Evolutionary conservation across 169 alveolate species (phyloP), one percentile per base, ranked within the genome.

Genomic region (Plasmodium sp.): DNA sequence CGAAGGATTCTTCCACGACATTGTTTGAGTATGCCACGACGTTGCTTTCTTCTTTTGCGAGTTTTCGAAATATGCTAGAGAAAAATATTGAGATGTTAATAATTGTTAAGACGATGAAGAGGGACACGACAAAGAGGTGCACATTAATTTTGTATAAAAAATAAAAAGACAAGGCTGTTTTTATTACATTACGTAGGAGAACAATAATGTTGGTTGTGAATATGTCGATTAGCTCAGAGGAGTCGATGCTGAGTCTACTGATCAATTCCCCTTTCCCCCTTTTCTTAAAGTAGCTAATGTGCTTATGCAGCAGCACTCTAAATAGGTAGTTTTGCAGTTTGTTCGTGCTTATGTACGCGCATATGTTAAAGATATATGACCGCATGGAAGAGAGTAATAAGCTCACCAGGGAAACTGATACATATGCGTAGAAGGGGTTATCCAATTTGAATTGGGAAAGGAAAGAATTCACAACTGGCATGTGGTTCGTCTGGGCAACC

Each of bases 1-100:
- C 36, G 5, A 88, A 62, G 6, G 90, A 54, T 51, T 88, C 84
- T 79, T 88, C 91, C 41, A 88, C 54, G 36, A 88, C 72, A 56
- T 80, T 88, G 16, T 88, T 88, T 56, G 94, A 88, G 18, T 88
- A 51, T 3, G 88, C 94, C 80, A 88, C 45, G 6, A 56, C 72
- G 43, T 80, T 58, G 80, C 94, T 79, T 58, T 88, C 94, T 79
- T 88, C 94, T 79, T 88, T 88, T 56, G 94, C 94, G 12, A 88
- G 22, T 43, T 27, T 67, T 16, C 94, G 94, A 67, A 80, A 88
- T 10, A 45, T 88, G 51, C 41, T 88, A 14, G 94, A 79, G 81
- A 88, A 88, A 56, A 79, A 80, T 39, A 88, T 88, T 31, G 94
- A 88, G 16, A 88, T 79, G 51, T 88, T 88, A 31, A 82, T 79